Evolutionary conservation across 1,284 basidiomycete genomes (phyloP).

Genomic region (Trichosporon sp.): DNA sequence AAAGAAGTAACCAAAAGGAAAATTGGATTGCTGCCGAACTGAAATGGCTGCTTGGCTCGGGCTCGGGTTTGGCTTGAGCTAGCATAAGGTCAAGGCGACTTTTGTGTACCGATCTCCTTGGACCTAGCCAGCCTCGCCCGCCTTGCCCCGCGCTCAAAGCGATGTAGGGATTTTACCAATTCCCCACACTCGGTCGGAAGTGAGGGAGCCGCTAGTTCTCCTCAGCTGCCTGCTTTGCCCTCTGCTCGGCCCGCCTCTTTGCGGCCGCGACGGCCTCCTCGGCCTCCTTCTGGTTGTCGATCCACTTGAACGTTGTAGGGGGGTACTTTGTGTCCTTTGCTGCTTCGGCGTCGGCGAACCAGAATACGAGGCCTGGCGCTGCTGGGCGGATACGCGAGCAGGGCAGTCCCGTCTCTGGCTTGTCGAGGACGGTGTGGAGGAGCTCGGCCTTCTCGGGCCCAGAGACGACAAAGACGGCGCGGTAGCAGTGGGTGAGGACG

Average conservation of each 20-base stretch:
- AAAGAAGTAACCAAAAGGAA: too few relatives aligned
- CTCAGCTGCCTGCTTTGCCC: constrained; percentile 20
- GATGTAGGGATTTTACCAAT: too few relatives aligned
- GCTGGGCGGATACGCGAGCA: constrained; percentile 75
- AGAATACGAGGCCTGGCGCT: constrained; percentile 78
- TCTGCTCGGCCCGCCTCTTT: constrained; percentile 28
- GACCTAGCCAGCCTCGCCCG: too few relatives aligned
- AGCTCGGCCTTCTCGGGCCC: constrained; percentile 81
- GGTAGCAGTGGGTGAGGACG: constrained; percentile 85
- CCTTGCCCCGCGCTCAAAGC: too few relatives aligned
- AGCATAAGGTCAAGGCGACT: too few relatives aligned
- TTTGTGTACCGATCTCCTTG: too few relatives aligned
- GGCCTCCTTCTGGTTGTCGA: constrained; percentile 47
- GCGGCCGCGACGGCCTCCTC: constrained; percentile 45
- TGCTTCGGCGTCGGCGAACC: constrained; percentile 79
- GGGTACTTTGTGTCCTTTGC: constrained; percentile 52
- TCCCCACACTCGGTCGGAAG: neutral
- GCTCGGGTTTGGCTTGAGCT: too few relatives aligned
- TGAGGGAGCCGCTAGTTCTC: constrained; percentile 11
- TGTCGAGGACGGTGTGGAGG: constrained; percentile 71
- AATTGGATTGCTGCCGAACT: too few relatives aligned
- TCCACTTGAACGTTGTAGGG: constrained; percentile 47
- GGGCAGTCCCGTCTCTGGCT: constrained; percentile 75
- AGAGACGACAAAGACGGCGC: constrained; percentile 81
- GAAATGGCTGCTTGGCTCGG: too few relatives aligned